phyloP scores from a whole-genome alignment of 352 stramenopile species.

The Peronospora farinosa region DNA sequence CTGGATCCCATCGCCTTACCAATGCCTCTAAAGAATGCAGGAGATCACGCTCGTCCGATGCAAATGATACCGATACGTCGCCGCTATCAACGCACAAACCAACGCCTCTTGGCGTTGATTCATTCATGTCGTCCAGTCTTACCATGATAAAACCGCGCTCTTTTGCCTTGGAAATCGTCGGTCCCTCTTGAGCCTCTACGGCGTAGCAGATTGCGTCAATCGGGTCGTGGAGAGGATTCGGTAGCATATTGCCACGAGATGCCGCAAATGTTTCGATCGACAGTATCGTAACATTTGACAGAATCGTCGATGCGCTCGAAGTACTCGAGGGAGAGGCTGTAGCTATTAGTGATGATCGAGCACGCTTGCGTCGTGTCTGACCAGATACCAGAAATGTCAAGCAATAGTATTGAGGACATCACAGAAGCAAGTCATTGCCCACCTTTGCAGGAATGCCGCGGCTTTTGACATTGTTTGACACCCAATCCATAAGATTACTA shows the following conservation, averaged over 20 bases:
- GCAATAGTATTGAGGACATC: constrained; percentile 1
- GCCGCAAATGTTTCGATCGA: constrained; percentile 69
- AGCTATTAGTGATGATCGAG: constrained; percentile 12
- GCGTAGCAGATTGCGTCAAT: constrained; percentile 61
- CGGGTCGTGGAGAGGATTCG: constrained; percentile 61
- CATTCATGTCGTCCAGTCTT: constrained; percentile 18
- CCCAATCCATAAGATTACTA: constrained; percentile 28
- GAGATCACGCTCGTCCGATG: constrained; percentile 49
- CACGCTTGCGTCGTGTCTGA: constrained; percentile 22
- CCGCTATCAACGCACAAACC: constrained; percentile 38
- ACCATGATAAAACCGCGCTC: constrained; percentile 46
- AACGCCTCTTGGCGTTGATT: constrained; percentile 11
- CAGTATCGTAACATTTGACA: constrained; percentile 73
- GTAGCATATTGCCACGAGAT: constrained; percentile 51
- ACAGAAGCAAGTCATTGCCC: background rate
- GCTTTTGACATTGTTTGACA: constrained; percentile 14
- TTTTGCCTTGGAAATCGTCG: constrained; percentile 41
- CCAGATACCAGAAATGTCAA: background rate
- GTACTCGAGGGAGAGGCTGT: constrained; percentile 20
- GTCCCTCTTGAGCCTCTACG: constrained; percentile 70
- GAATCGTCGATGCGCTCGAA: constrained; percentile 19
- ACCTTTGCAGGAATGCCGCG: constrained; percentile 22
- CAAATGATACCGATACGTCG: constrained; percentile 27
- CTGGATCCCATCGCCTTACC: constrained; percentile 75
- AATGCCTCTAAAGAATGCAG: constrained; percentile 46